These are phyloP conservation scores for Geosmithia putterillii DNA, from an alignment of 2,329 filamentous ascomycete genomes.

Conservation along the genomic window DNA sequence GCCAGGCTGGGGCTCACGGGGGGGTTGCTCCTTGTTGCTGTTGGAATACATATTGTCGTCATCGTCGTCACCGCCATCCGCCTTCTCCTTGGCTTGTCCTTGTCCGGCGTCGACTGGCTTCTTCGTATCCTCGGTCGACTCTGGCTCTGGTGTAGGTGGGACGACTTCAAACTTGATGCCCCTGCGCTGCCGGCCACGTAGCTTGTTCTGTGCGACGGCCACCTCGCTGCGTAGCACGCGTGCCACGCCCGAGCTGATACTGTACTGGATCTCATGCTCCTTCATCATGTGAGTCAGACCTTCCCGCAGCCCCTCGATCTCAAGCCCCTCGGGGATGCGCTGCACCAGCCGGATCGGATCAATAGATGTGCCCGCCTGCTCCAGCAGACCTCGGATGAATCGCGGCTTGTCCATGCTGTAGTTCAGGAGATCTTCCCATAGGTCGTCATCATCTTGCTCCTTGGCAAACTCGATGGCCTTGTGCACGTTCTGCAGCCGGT, in stretches of 20 bases:
- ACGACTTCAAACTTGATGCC: conserved; percentile 82
- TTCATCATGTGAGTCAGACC: conserved; percentile 84
- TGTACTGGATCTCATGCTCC: conserved; percentile 91
- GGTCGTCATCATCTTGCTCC: conserved; percentile 77
- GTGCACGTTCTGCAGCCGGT: conserved; percentile 79
- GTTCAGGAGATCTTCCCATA: conserved; percentile 89
- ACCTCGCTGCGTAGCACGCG: conserved; percentile 82
- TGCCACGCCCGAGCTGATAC: conserved; percentile 82
- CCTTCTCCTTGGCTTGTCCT: conserved; percentile 4
- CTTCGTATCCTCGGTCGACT: neutral
- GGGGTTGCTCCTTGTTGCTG: conserved; percentile 13
- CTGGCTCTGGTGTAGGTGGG: conserved; percentile 10
- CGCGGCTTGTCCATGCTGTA: conserved; percentile 97
- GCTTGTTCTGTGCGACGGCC: conserved; percentile 64
- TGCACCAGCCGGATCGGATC: conserved; percentile 83
- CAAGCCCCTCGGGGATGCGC: conserved; percentile 82
- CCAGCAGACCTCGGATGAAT: conserved; percentile 84
- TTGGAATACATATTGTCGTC: conserved; percentile 1
- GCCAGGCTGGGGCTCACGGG: conserved; percentile 29
- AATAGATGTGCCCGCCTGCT: conserved; percentile 89
- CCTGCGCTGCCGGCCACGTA: conserved; percentile 68
- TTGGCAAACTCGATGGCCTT: conserved; percentile 93
- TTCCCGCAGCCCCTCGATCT: conserved; percentile 81
- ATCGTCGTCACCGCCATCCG: neutral
- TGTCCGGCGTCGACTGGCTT: too few species aligned